Evolutionary conservation across 768 basidiomycete species (phyloP).

Genomic region (Psilocybe sp.): DNA sequence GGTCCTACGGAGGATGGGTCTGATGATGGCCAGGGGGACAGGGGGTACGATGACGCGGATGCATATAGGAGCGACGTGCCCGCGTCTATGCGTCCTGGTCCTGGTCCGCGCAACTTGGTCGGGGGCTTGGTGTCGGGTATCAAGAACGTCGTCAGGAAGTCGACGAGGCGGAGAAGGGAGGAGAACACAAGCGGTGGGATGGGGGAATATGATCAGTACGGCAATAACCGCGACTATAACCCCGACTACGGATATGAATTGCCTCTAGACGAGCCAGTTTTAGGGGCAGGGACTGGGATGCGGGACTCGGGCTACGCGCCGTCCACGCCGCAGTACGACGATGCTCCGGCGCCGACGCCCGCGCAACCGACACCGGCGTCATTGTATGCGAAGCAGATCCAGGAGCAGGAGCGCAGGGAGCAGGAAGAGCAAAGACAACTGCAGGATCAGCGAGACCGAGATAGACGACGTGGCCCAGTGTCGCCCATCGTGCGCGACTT

Average conservation of each 20-base stretch:
- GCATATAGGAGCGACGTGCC: conserved; percentile 24
- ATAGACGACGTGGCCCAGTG: no score
- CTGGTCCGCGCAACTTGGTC: conserved; percentile 1
- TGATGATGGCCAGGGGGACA: conserved; percentile 2
- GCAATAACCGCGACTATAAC: no score
- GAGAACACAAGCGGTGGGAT: not conserved
- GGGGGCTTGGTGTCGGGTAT: conserved; percentile 15
- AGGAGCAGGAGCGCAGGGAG: conserved; percentile 1
- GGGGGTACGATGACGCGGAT: conserved; percentile 14
- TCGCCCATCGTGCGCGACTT: no score
- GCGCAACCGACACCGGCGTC: not conserved
- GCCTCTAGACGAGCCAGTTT: no score
- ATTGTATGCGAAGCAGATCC: not conserved
- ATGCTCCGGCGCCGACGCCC: conserved; percentile 2
- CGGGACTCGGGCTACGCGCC: conserved; percentile 19
- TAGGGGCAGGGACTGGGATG: not conserved
- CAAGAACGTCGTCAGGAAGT: not conserved
- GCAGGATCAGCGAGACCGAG: no score
- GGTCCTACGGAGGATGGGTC: conserved; percentile 10
- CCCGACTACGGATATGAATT: no score
- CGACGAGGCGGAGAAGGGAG: not conserved
- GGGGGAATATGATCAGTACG: not conserved
- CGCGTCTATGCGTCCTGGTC: conserved; percentile 23
- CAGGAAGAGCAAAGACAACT: no score
- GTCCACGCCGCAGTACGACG: conserved; percentile 3